These are phyloP conservation scores for Starmerella gropengiesseri DNA, from an alignment of 805 yeast genomes.

Conservation along the genomic window DNA sequence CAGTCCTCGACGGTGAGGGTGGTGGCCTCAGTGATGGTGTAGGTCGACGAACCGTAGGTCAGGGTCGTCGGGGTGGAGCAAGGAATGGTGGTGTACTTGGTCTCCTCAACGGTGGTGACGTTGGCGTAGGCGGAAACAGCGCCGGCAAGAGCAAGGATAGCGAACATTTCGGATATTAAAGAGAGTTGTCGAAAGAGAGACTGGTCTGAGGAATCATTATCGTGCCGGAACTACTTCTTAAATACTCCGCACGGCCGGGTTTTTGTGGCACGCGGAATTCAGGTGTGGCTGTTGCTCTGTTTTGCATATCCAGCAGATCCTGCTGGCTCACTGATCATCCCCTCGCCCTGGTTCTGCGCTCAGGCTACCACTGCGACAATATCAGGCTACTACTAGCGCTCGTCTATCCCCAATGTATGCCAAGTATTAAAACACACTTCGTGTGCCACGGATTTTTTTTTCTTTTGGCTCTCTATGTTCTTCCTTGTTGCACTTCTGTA, in stretches of 20 bases:
- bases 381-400: too few relatives aligned
- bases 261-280: slow-evolving; percentile 3
- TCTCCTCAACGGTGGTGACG: slow-evolving; percentile 16
- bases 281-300: background rate
- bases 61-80: slow-evolving; percentile 19
- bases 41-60: slow-evolving; percentile 17
- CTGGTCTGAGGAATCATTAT: slow-evolving; percentile 1
- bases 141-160: slow-evolving; percentile 19
- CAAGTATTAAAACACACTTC: too few relatives aligned
- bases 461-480: too few relatives aligned
- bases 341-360: too few relatives aligned
- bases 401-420: too few relatives aligned
- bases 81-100: slow-evolving; percentile 17
- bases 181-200: slow-evolving; percentile 7
- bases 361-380: too few relatives aligned
- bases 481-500: too few relatives aligned
- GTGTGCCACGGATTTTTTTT: too few relatives aligned
- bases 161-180: slow-evolving; percentile 15
- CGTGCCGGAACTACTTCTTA: slow-evolving; percentile 1
- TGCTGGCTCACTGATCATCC: too few relatives aligned
- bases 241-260: too few relatives aligned
- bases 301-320: background rate
- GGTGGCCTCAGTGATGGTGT: slow-evolving; percentile 18
- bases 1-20: slow-evolving; percentile 21
- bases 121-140: slow-evolving; percentile 15